phyloP scores from a whole-genome alignment of 179 eudicot genomes.

The Silene coronaria region DNA sequence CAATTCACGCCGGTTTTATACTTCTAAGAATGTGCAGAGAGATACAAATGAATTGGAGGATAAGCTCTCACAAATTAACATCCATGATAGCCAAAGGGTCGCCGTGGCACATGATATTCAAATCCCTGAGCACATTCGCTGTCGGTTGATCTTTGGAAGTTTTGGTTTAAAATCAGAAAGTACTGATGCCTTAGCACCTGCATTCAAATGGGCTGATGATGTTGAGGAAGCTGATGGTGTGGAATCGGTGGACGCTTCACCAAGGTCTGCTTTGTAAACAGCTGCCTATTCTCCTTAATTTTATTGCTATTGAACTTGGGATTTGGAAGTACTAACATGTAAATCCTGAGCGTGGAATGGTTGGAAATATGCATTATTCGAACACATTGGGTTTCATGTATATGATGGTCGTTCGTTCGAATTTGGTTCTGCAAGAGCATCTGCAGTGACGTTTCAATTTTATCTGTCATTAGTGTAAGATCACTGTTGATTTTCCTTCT shows the following conservation, averaged over 20 bases:
- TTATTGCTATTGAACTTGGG: too few relatives aligned
- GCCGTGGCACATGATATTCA: constrained; percentile 81
- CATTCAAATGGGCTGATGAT: constrained; percentile 30
- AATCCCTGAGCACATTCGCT: constrained; percentile 65
- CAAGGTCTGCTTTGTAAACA: constrained; percentile 35
- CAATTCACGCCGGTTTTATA: constrained; percentile 32
- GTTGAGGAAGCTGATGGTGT: constrained; percentile 27
- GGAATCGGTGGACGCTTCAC: constrained; percentile 33
- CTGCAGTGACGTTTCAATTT: neutral
- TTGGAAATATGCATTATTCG: too few relatives aligned
- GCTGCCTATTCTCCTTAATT: neutral
- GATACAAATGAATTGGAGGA: constrained; percentile 47
- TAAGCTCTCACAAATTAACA: constrained; percentile 38
- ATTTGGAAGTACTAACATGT: too few relatives aligned
- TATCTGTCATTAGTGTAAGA: too few relatives aligned
- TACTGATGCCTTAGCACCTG: constrained; percentile 30
- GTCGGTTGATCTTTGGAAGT: constrained; percentile 76
- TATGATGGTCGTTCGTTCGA: too few relatives aligned
- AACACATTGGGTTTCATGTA: too few relatives aligned
- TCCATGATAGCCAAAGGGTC: constrained; percentile 57
- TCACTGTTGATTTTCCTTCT: too few relatives aligned
- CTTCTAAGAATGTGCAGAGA: constrained; percentile 30
- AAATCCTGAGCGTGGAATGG: neutral
- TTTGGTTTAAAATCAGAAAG: constrained; percentile 48
- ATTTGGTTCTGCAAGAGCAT: too few relatives aligned